These are phyloP conservation scores for Paecilomyces dactylethromorphus DNA, from an alignment of 2,329 filamentous ascomycete species.

Conservation along the genomic window DNA sequence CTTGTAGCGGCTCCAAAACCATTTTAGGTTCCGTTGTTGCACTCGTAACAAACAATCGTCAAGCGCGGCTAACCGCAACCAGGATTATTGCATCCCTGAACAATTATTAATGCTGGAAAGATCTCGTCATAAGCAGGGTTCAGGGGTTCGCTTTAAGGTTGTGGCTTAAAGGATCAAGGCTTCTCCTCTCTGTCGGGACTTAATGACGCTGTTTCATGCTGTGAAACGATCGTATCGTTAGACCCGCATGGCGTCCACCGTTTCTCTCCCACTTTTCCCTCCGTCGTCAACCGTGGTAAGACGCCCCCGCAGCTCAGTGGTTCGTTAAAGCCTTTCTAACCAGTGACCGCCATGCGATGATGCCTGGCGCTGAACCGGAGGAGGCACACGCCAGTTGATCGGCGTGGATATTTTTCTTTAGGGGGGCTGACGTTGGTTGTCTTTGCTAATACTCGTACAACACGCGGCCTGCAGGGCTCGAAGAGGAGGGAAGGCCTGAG, in stretches of 20 bases:
- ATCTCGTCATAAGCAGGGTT: background rate
- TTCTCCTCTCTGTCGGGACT: background rate
- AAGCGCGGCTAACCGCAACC: background rate
- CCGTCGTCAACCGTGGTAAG: background rate
- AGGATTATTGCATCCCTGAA: background rate
- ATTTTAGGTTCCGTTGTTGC: background rate
- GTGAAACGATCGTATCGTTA: background rate
- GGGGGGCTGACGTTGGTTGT: background rate
- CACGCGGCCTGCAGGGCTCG: background rate
- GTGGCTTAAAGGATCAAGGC: conserved; percentile 2
- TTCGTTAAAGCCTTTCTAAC: background rate
- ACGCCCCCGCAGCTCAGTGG: background rate
- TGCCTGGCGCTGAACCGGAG: background rate
- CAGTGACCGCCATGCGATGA: background rate
- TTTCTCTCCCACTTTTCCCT: background rate
- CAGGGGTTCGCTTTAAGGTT: background rate
- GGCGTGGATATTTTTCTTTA: background rate
- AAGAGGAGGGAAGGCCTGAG: background rate
- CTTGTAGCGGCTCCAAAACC: background rate
- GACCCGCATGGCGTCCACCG: background rate
- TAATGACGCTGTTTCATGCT: background rate
- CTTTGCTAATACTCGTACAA: background rate
- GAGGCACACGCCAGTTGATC: background rate
- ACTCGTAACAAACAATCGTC: background rate
- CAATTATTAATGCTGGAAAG: background rate